Evolutionary conservation across 1,139 yeast genomes (phyloP).

Genomic region (Scheffersomyces segobiensis): DNA sequence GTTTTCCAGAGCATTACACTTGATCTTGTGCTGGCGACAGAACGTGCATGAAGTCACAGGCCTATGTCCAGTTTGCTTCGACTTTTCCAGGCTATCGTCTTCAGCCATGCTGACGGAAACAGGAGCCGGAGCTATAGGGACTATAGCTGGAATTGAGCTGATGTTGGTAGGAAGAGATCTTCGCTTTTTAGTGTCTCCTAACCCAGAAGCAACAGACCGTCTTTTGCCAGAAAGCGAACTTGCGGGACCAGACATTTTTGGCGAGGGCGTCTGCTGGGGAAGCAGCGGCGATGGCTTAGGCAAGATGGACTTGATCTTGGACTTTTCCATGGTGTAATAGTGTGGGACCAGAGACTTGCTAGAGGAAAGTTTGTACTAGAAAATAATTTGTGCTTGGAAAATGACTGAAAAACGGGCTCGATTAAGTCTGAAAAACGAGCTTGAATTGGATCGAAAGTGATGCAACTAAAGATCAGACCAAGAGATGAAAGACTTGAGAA

Average conservation of each 20-base stretch:
- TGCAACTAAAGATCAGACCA: neutral
- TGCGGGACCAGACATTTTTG: neutral
- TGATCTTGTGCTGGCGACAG: slow-evolving; percentile 92
- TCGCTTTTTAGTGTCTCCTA: slow-evolving; percentile 3
- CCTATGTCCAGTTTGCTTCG: slow-evolving; percentile 54
- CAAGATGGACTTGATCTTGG: slow-evolving; percentile 38
- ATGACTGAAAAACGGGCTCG: neutral
- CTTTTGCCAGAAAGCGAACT: neutral
- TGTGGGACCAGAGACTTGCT: neutral
- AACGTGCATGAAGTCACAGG: slow-evolving; percentile 94
- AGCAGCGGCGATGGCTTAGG: slow-evolving; percentile 31
- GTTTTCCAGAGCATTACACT: slow-evolving; percentile 85
- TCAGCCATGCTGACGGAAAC: neutral
- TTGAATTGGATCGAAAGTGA: neutral
- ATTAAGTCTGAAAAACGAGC: neutral
- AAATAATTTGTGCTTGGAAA: neutral
- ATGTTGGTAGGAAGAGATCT: neutral
- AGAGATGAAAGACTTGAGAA: neutral
- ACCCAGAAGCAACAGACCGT: neutral
- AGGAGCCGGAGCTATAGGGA: neutral
- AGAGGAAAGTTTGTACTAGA: neutral
- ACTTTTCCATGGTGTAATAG: slow-evolving; percentile 32
- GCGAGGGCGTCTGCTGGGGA: slow-evolving; percentile 10
- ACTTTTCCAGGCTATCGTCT: slow-evolving; percentile 8
- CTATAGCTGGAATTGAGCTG: neutral